Evolutionary conservation across 768 basidiomycete genomes (phyloP).

Genomic region (Agaricus sinodeliciosus): DNA sequence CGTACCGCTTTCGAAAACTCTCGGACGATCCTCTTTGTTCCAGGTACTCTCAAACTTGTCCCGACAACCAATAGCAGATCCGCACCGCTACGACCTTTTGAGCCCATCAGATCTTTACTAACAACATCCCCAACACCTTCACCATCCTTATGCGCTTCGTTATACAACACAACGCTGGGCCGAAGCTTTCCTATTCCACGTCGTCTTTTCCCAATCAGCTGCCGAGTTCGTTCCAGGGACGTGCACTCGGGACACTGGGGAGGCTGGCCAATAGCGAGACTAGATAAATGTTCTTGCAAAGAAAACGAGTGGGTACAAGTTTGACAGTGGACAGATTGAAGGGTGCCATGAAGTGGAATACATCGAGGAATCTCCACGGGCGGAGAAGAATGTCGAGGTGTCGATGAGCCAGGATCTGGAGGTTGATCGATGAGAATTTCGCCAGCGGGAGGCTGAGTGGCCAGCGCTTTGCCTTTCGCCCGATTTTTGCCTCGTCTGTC

Average conservation of each 20-base stretch:
- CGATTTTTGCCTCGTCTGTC: conserved; percentile 49
- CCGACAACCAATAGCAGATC: conserved; percentile 88
- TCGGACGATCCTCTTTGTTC: conserved; percentile 86
- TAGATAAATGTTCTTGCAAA: conserved; percentile 51
- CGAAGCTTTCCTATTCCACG: conserved; percentile 76
- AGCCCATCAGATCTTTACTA: conserved; percentile 71
- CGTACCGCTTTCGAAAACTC: conserved; percentile 79
- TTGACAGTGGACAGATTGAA: conserved; percentile 74
- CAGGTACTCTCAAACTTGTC: conserved; percentile 83
- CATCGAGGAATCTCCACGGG: conserved; percentile 64
- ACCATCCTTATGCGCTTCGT: conserved; percentile 82
- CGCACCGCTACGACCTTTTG: conserved; percentile 63
- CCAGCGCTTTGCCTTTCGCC: conserved; percentile 32
- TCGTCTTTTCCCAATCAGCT: conserved; percentile 70
- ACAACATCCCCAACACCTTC: conserved; percentile 83
- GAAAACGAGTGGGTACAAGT: conserved; percentile 72
- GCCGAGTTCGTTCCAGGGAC: conserved; percentile 59
- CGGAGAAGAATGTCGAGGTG: conserved; percentile 40
- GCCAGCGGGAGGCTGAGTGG: conserved; percentile 6
- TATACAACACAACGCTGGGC: conserved; percentile 87
- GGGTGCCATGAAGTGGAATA: conserved; percentile 86
- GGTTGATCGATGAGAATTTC: conserved; percentile 5
- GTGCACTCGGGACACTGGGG: conserved; percentile 79
- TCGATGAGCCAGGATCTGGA: conserved; percentile 8
- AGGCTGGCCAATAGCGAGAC: conserved; percentile 54